Conservation (phyloP, 108 stramenopile genomes). For the Nitzschia sp. region DNA sequence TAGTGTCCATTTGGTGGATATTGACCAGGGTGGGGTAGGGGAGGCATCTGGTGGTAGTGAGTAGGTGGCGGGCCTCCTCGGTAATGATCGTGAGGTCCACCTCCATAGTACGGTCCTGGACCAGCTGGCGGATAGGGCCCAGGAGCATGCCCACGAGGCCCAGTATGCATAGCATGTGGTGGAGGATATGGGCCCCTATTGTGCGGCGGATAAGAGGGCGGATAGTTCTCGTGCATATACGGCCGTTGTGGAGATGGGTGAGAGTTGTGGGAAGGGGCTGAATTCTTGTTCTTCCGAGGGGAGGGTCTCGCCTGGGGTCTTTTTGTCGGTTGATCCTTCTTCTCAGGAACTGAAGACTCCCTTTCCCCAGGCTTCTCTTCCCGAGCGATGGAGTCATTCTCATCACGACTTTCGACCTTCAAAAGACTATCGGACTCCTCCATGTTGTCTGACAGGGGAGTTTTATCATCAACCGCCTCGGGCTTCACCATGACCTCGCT, state of each 20-base stretch:
- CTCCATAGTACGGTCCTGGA: slow-evolving; percentile 28
- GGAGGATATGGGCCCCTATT: slow-evolving; percentile 20
- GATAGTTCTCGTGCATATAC: slow-evolving; percentile 25
- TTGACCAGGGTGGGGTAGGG: slow-evolving; percentile 26
- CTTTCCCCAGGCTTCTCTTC: slow-evolving; percentile 20
- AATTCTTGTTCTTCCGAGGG: slow-evolving; percentile 11
- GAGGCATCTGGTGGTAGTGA: slow-evolving; percentile 44
- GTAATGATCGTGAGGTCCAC: slow-evolving; percentile 32
- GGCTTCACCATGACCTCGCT: not conserved
- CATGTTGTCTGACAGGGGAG: not conserved
- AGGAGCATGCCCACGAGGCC: slow-evolving; percentile 31
- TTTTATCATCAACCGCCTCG: too few species aligned
- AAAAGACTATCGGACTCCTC: not conserved
- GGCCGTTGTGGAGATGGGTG: slow-evolving; percentile 25
- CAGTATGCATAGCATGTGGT: slow-evolving; percentile 24
- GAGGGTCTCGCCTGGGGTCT: slow-evolving; percentile 20
- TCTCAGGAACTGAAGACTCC: slow-evolving; percentile 9
- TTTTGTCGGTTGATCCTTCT: slow-evolving; percentile 10
- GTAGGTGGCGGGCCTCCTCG: slow-evolving; percentile 28
- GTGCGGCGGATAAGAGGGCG: slow-evolving; percentile 16
- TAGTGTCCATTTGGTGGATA: slow-evolving; percentile 20
- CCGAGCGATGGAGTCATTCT: slow-evolving; percentile 11
- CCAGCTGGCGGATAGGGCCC: slow-evolving; percentile 8
- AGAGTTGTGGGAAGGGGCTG: not conserved
- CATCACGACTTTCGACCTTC: slow-evolving; percentile 9